Percentiles rank a stretch among this genome's conserved stretches.
Evolutionary conservation across 768 basidiomycete species (phyloP).

Genomic region (Termitomyces sp.): DNA sequence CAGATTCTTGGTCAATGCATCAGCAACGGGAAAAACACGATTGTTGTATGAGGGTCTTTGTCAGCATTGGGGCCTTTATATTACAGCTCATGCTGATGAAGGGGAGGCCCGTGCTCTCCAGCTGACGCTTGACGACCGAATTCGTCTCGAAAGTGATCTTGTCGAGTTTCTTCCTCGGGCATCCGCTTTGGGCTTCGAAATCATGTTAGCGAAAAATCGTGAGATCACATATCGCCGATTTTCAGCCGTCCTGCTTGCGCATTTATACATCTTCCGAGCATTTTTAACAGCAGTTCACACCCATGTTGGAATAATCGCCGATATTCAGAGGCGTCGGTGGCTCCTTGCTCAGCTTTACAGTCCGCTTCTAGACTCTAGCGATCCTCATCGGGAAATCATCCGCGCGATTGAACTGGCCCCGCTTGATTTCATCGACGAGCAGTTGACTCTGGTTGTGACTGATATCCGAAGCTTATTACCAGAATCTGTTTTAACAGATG

Average conservation of each 20-base stretch:
- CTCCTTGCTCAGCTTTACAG: not conserved
- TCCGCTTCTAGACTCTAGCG: not conserved
- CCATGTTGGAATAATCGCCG: not conserved
- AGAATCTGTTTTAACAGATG: not conserved
- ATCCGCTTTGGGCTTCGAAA: not conserved
- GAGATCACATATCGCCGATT: not conserved
- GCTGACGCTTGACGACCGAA: not conserved
- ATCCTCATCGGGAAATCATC: not conserved
- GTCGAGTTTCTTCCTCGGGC: not conserved
- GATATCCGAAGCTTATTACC: not conserved
- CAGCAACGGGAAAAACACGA: constrained; percentile 6
- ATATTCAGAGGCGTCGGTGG: not conserved
- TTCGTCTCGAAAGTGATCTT: no score
- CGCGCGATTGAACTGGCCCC: not conserved
- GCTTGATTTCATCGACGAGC: not conserved
- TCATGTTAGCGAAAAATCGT: not conserved
- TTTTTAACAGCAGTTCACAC: not conserved
- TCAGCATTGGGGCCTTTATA: constrained; percentile 4
- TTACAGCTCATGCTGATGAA: not conserved
- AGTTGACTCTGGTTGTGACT: not conserved
- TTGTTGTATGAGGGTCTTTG: constrained; percentile 4
- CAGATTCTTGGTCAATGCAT: constrained; percentile 5
- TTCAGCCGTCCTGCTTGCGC: not conserved
- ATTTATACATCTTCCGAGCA: not conserved
- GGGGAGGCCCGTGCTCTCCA: not conserved